Evolutionary conservation across 2,329 filamentous ascomycete species (phyloP).

Genomic region (Phialemonium atrogriseum): DNA sequence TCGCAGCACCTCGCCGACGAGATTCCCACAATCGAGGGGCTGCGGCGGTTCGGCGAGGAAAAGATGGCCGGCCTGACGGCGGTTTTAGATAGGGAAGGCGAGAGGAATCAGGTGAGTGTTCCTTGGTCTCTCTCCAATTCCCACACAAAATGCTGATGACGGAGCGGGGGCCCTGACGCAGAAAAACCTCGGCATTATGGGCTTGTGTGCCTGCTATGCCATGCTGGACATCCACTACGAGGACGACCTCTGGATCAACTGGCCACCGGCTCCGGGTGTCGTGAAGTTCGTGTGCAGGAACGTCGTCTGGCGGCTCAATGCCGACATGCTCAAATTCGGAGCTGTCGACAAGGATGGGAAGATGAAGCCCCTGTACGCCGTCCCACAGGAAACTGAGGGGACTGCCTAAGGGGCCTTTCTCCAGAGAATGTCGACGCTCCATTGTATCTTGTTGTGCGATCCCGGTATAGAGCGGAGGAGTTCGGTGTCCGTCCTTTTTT

Average conservation of each 20-base stretch:
- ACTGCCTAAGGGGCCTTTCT: too few species aligned
- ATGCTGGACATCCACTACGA: slow-evolving; percentile 17
- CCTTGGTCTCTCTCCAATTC: background rate
- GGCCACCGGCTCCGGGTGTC: slow-evolving; percentile 13
- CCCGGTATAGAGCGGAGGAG: too few species aligned
- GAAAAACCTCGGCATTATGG: slow-evolving; percentile 13
- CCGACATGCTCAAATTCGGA: slow-evolving; percentile 17
- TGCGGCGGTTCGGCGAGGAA: slow-evolving; percentile 18
- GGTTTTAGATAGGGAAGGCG: slow-evolving; percentile 9
- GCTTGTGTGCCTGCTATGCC: slow-evolving; percentile 11
- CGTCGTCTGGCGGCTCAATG: slow-evolving; percentile 12
- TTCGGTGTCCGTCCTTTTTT: too few species aligned
- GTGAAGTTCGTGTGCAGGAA: slow-evolving; percentile 12
- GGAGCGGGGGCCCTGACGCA: slow-evolving; percentile 2
- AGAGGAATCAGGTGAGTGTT: slow-evolving; percentile 14
- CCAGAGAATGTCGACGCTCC: too few species aligned
- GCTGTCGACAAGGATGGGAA: slow-evolving; percentile 14
- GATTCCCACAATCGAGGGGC: slow-evolving; percentile 18
- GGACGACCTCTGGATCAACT: slow-evolving; percentile 21
- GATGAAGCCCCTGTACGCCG: slow-evolving; percentile 16
- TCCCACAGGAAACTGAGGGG: too few species aligned
- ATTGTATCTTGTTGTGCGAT: too few species aligned
- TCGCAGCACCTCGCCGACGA: slow-evolving; percentile 23
- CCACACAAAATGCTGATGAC: background rate
- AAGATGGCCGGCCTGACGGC: slow-evolving; percentile 13